phyloP scores from a whole-genome alignment of 306 rosid genomes.

The Acacia melanoxylon region DNA sequence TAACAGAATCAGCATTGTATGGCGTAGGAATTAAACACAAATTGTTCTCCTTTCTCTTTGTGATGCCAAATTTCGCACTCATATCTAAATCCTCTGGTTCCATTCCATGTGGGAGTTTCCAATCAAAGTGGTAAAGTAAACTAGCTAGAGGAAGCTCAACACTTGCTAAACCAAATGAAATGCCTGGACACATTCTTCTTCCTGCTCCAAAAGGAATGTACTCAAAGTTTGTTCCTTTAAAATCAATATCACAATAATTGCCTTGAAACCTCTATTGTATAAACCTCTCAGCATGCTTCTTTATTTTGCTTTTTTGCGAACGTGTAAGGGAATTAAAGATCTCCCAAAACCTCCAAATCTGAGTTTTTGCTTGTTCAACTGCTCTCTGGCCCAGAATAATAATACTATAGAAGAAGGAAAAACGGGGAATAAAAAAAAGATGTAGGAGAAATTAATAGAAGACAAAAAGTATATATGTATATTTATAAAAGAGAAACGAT shows the following conservation, averaged over 20 bases:
- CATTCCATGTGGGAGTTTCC: conserved; percentile 2
- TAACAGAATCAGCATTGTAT: not conserved
- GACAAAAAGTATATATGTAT: too few relatives aligned
- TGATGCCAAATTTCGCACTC: not conserved
- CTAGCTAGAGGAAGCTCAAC: not conserved
- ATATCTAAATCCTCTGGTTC: not conserved
- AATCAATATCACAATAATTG: not conserved
- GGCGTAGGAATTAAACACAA: not conserved
- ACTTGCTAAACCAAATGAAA: not conserved
- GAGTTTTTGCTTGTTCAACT: too few relatives aligned
- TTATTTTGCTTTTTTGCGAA: too few relatives aligned
- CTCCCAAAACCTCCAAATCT: too few relatives aligned
- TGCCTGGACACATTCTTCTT: not conserved
- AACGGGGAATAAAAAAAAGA: too few relatives aligned
- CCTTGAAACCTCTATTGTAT: not conserved
- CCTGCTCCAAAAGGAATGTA: not conserved
- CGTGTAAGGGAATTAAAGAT: too few relatives aligned
- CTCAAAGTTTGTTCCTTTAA: not conserved
- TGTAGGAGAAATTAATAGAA: too few relatives aligned
- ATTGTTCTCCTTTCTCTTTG: not conserved
- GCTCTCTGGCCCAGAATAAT: too few relatives aligned
- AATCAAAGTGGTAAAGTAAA: not conserved
- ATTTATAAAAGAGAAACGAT: too few relatives aligned
- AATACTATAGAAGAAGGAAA: too few relatives aligned
- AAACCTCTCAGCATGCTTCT: not conserved